These are phyloP conservation scores for Ilyonectria destructans DNA, from an alignment of 2,329 filamentous ascomycete genomes.

Conservation along the genomic window DNA sequence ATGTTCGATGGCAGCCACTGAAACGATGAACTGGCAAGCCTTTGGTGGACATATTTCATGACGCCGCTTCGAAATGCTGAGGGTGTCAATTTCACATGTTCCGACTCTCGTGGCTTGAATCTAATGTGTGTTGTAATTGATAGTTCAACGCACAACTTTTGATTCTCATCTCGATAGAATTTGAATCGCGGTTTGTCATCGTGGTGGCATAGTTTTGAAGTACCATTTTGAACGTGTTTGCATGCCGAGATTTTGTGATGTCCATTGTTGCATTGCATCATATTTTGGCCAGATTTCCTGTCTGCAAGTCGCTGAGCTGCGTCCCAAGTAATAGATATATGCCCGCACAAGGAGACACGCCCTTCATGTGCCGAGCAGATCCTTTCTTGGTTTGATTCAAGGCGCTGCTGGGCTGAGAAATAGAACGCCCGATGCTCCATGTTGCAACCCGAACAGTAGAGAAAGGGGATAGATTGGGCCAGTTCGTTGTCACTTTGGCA, in stretches of 20 bases:
- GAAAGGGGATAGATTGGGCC: conserved; percentile 11
- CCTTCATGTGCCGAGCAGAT: conserved; percentile 5
- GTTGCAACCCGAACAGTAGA: conserved; percentile 24
- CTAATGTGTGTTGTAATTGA: conserved; percentile 17
- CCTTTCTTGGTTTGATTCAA: conserved; percentile 22
- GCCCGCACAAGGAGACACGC: conserved; percentile 6
- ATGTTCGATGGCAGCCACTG: conserved; percentile 1
- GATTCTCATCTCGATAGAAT: conserved; percentile 9
- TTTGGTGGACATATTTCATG: neutral
- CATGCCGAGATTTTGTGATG: conserved; percentile 7
- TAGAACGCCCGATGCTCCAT: conserved; percentile 27
- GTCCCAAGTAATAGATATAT: conserved; percentile 20
- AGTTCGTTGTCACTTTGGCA: conserved; percentile 10
- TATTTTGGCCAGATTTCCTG: neutral
- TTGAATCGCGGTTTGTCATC: conserved; percentile 18
- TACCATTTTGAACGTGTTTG: conserved; percentile 5
- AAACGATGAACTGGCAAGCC: neutral
- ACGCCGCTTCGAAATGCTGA: neutral
- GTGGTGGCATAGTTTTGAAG: neutral
- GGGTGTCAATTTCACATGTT: neutral
- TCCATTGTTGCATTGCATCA: conserved; percentile 4
- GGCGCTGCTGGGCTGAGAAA: conserved; percentile 23
- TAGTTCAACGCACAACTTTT: conserved; percentile 1
- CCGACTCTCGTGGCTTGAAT: neutral
- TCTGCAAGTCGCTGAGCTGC: conserved; percentile 12